These are phyloP conservation scores for Collariella sp. DNA, from an alignment of 495 filamentous ascomycete genomes.

Conservation along the genomic window DNA sequence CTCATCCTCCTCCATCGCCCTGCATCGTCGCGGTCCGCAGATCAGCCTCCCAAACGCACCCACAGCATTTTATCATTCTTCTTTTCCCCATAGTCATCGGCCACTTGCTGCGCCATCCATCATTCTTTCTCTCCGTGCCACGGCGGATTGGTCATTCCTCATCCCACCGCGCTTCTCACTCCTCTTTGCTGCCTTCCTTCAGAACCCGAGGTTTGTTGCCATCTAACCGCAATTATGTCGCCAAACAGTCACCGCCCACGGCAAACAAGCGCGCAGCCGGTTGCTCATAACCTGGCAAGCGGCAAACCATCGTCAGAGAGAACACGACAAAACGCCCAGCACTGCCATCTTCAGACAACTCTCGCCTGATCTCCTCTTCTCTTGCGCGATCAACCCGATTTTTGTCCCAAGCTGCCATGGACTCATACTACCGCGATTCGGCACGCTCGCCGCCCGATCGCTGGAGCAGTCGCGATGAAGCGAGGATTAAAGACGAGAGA, in stretches of 20 bases:
- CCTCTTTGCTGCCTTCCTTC: slow-evolving; percentile 22
- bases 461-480: slow-evolving; percentile 44
- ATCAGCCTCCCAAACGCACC: slow-evolving; percentile 3
- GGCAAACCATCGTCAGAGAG: slow-evolving; percentile 8
- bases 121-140: slow-evolving; percentile 17
- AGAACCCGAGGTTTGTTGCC: slow-evolving; percentile 27
- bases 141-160: slow-evolving; percentile 17
- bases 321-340: neutral
- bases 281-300: slow-evolving; percentile 23
- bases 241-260: slow-evolving; percentile 37
- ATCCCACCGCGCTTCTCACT: slow-evolving; percentile 21
- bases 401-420: slow-evolving; percentile 28
- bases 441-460: slow-evolving; percentile 45
- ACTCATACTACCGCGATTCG: slow-evolving; percentile 40
- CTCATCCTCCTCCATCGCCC: slow-evolving; percentile 13
- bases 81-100: slow-evolving; percentile 21
- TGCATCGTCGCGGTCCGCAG: slow-evolving; percentile 20
- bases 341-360: neutral
- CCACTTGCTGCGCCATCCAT: slow-evolving; percentile 23
- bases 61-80: slow-evolving; percentile 18
- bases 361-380: neutral
- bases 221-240: slow-evolving; percentile 47
- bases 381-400: neutral
- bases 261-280: slow-evolving; percentile 18
- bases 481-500: slow-evolving; percentile 40